A percentile compares a stretch with the other conserved stretches of the same genome.
Evolutionary conservation across 2,329 filamentous ascomycete species (phyloP).

Genomic region (Tothia fuscella): DNA sequence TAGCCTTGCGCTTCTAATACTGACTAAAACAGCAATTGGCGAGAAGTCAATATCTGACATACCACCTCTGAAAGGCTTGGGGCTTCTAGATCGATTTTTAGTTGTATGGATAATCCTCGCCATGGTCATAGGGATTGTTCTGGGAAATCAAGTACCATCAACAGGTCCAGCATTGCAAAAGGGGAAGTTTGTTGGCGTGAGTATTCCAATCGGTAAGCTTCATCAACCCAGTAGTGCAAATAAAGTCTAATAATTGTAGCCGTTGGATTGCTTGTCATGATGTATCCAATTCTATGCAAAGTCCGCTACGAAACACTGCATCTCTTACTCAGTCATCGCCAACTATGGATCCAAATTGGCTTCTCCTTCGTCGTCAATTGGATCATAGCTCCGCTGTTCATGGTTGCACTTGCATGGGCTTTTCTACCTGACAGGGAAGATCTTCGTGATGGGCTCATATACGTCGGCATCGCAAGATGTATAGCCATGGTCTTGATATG

Average conservation of each 20-base stretch:
- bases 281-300: slow-evolving; percentile 88
- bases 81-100: slow-evolving; percentile 29
- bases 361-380: slow-evolving; percentile 73
- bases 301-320: slow-evolving; percentile 68
- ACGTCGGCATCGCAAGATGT: slow-evolving; percentile 74
- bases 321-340: slow-evolving; percentile 45
- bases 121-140: slow-evolving; percentile 62
- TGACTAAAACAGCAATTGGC: slow-evolving; percentile 33
- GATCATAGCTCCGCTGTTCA: slow-evolving; percentile 70
- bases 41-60: slow-evolving; percentile 7
- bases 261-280: slow-evolving; percentile 75
- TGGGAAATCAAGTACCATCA: slow-evolving; percentile 61
- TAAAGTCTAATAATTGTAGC: slow-evolving; percentile 34
- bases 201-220: slow-evolving; percentile 49
- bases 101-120: slow-evolving; percentile 60
- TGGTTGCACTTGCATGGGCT: slow-evolving; percentile 62
- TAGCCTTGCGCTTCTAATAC: too few species aligned
- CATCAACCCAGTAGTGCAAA: neutral
- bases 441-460: slow-evolving; percentile 54
- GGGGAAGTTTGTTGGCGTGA: slow-evolving; percentile 61
- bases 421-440: slow-evolving; percentile 32
- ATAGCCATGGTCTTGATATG: slow-evolving; percentile 81
- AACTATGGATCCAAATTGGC: slow-evolving; percentile 65
- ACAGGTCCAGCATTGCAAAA: slow-evolving; percentile 52
- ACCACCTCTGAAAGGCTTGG: slow-evolving; percentile 8